Conservation (phyloP, 129 eudicot genomes). For the Helichrysum umbraculigerum region DNA sequence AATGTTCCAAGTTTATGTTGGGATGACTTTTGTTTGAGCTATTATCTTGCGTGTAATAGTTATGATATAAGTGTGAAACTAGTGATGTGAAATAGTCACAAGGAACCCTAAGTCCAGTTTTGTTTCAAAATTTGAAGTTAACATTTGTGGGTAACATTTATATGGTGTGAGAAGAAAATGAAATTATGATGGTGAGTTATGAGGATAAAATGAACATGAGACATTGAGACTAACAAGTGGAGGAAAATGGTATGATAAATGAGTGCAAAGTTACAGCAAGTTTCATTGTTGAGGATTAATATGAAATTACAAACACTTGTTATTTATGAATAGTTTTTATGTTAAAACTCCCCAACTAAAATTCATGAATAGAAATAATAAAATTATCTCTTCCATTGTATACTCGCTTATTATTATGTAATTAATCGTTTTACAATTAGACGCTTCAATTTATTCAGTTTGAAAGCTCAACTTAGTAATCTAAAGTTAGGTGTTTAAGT, state of each 20-base stretch:
- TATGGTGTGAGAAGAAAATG: background rate
- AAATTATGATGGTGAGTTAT: background rate
- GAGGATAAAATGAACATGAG: background rate
- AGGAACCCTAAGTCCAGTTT: background rate
- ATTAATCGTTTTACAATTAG: constrained; percentile 7
- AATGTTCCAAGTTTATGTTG: background rate
- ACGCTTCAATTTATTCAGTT: background rate
- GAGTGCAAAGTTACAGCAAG: background rate
- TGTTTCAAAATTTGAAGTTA: background rate
- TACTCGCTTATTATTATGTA: background rate
- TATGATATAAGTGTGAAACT: background rate
- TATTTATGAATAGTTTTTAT: background rate
- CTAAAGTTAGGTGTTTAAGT: background rate
- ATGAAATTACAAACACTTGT: background rate
- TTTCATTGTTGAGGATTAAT: background rate
- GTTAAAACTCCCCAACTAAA: background rate
- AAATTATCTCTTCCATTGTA: background rate
- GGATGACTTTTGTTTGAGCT: constrained; percentile 12
- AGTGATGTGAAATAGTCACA: background rate
- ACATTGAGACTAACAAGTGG: background rate
- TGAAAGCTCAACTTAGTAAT: background rate
- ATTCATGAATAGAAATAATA: background rate
- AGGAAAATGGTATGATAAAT: background rate
- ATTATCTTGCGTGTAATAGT: background rate
- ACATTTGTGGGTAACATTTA: background rate